Evolutionary conservation across 306 rosid species (phyloP), one percentile per base, ranked within the genome.

Genomic region (Cicer bijugum): DNA sequence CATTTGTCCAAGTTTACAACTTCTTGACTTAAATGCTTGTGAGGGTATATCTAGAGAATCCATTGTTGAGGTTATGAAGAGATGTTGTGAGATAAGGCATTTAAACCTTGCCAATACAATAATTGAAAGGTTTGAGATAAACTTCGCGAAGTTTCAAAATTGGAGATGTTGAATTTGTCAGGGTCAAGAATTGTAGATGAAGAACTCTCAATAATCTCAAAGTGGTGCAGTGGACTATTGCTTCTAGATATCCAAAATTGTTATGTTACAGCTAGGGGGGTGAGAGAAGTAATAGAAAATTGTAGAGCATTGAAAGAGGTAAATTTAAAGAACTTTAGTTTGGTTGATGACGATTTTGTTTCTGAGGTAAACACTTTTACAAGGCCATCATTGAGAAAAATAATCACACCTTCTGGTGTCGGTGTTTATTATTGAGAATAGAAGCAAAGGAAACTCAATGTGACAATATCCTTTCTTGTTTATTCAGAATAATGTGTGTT

Each of bases 251-350:
- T 93, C 37, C 57, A 67, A 12, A 74, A 75, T 62, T 88, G 96
- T 20, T 16, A 57, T 69, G 85, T 91, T 58, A 93, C 94, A 12
- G 61, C 47, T 5, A 79, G 83, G 19, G 97, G 98, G 45, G 87
- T 84, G 79, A 84, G 69, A 80, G 78, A 80, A 53, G 86, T 91
- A 42, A 85, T 85, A 20, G 46, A 56, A 75, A 83, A 80, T 23
- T 93, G 96, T 84, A 79, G 33, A 61, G 19, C 44, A 60, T 51
- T 93, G 82, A 85, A 84, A 84, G 88, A 82, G 85, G 82, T 93
- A 67, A 84, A 85, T 80, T 81, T 93, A 69, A 72, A 50, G 80
- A 48, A 52, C n/a, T 88, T 93, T 72, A 2, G 52, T 16, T 64
- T 67, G 8, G 81, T 89, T 74, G 35, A 17, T 72, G 60, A 50